These are phyloP conservation scores for Lanmaoa pseudosensibilis DNA, from an alignment of 768 basidiomycete species.

Conservation along the genomic window DNA sequence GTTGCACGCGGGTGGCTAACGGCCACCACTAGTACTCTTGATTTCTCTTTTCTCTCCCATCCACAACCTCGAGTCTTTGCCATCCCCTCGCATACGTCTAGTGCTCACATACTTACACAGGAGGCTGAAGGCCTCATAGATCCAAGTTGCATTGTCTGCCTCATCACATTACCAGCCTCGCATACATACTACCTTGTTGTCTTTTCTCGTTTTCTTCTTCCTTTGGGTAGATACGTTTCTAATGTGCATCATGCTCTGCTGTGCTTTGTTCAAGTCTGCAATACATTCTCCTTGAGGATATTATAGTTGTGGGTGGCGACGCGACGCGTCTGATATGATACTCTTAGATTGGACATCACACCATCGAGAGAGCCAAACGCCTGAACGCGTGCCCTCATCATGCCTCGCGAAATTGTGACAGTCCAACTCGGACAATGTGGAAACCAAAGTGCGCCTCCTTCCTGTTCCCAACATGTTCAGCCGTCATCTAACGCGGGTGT, in stretches of 20 bases:
- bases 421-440: conserved; percentile 90
- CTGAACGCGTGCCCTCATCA: conserved; percentile 31
- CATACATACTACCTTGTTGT: conserved; percentile 27
- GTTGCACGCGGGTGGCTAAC: conserved; percentile 31
- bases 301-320: background rate
- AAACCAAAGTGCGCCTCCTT: conserved; percentile 72
- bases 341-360: conserved; percentile 6
- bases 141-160: conserved; percentile 18
- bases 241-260: conserved; percentile 21
- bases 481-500: conserved; percentile 1
- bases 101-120: conserved; percentile 32
- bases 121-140: conserved; percentile 38
- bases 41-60: conserved; percentile 3
- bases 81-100: conserved; percentile 15
- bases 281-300: background rate
- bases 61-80: conserved; percentile 6
- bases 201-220: conserved; percentile 9
- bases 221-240: conserved; percentile 16
- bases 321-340: conserved; percentile 7
- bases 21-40: conserved; percentile 22
- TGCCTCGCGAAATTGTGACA: conserved; percentile 85
- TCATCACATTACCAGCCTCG: conserved; percentile 20
- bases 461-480: conserved; percentile 2
- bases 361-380: background rate
- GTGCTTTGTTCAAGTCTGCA: background rate